Evolutionary conservation across 2,329 filamentous ascomycete genomes (phyloP), one percentile per base, ranked within the genome.

Genomic region (Chaetoscypha palmicola): DNA sequence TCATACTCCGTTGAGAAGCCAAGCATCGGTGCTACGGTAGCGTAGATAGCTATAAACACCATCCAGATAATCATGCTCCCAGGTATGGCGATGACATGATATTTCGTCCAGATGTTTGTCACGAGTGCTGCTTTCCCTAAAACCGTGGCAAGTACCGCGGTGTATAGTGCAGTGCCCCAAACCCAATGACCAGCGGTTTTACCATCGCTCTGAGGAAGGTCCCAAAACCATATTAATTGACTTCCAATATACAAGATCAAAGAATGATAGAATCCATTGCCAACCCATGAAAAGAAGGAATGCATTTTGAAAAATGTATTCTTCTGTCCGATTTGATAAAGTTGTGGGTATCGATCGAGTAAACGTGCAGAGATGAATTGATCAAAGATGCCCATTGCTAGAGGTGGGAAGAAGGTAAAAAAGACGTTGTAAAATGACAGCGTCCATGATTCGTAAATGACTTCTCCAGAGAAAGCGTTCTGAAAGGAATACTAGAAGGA

Each of bases 371-470:
- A 95, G 60, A 98, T 89, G 67, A 94, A 97, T 63, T 98, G 94
- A 64, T 98, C 94, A 53, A 96, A 87, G 52, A 98, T 94, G 56
- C 92, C 92, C 61, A 98, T 83, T 1, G 88, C 91, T 48, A 98
- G 83, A 1, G 92, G 92, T 12, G 92, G 92, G 14, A 96, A 72
- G 16, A 94, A 85, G 0, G 92, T 98, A 70, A 94, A 98, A 64
- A 98, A 85, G 64, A 98, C 89, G 71, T 98, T 98, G 74, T 96
- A 98, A 69, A 97, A 94, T 5, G 91, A 95, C n/a, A 98, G 72
- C 0, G 90, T 96, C 94, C 94, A 98, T 8, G 92, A 97, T 68
- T 98, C 92, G 74, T 90, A 97, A 62, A 98, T 97, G 62, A 97
- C 88, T 63, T 96, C 84, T 40, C 92, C 92, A 1, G 91, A 97